Conservation (phyloP, 2,329 filamentous ascomycete species). For the Rhinocladiella similis region DNA sequence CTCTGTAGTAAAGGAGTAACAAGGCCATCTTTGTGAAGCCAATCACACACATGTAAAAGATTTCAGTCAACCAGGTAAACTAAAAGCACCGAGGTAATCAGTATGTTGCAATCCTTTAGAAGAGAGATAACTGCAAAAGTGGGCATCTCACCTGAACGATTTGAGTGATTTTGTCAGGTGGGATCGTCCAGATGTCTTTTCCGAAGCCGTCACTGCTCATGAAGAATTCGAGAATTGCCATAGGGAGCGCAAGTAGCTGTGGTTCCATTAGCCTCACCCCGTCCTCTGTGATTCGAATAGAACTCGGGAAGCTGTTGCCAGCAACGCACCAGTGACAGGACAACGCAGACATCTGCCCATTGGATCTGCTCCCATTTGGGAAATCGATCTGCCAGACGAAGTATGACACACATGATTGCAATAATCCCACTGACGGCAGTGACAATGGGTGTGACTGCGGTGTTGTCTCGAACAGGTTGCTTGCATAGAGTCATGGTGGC, state of each 20-base stretch:
- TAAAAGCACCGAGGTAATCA: not conserved
- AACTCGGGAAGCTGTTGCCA: no score
- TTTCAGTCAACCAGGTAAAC: conserved; percentile 33
- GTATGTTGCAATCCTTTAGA: not conserved
- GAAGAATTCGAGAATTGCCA: conserved; percentile 18
- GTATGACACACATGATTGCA: conserved; percentile 15
- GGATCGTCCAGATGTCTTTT: conserved; percentile 46
- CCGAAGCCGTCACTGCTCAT: conserved; percentile 38
- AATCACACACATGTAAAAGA: conserved; percentile 50
- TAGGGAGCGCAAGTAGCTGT: conserved; percentile 16
- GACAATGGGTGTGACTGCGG: conserved; percentile 4
- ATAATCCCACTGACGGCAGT: conserved; percentile 13
- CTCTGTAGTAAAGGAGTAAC: conserved; percentile 56
- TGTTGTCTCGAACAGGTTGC: conserved; percentile 6
- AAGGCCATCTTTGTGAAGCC: conserved; percentile 53
- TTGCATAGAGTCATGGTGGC: conserved; percentile 9
- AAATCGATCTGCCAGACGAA: conserved; percentile 14
- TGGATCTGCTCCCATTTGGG: conserved; percentile 1
- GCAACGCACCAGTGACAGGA: conserved; percentile 11
- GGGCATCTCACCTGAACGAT: conserved; percentile 1
- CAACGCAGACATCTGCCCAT: conserved; percentile 16
- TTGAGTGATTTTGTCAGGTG: conserved; percentile 43
- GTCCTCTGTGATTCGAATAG: not conserved
- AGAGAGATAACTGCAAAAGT: not conserved
- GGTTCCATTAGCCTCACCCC: not conserved